These are phyloP conservation scores for Trypanosoma melophagium DNA, from an alignment of 208 protist species.

Conservation along the genomic window DNA sequence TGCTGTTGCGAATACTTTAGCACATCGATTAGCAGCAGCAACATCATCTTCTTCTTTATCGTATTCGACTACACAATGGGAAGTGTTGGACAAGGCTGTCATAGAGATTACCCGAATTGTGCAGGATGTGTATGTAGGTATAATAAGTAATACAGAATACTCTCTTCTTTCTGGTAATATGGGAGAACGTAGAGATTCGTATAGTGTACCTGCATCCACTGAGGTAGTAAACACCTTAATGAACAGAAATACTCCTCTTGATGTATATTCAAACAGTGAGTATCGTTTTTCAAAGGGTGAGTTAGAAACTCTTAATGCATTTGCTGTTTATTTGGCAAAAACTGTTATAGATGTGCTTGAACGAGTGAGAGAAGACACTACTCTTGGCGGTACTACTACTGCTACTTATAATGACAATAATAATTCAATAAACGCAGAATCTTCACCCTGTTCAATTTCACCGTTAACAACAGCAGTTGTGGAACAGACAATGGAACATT, in stretches of 20 bases:
- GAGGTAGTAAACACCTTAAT: too few relatives aligned
- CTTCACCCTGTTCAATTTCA: too few relatives aligned
- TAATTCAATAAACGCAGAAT: too few relatives aligned
- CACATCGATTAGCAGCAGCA: slow-evolving; percentile 1
- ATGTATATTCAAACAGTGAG: too few relatives aligned
- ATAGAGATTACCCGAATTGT: slow-evolving; percentile 2
- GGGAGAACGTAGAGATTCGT: too few relatives aligned
- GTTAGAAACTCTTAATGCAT: background rate
- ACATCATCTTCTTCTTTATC: background rate
- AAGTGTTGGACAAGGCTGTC: background rate
- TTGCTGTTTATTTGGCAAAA: slow-evolving; percentile 4
- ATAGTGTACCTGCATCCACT: too few relatives aligned
- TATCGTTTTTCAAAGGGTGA: too few relatives aligned
- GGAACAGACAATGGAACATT: too few relatives aligned
- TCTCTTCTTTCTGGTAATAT: too few relatives aligned
- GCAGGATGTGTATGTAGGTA: slow-evolving; percentile 3
- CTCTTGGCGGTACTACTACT: background rate
- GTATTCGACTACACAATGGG: slow-evolving; percentile 1
- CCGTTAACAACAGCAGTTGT: too few relatives aligned
- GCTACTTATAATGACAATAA: too few relatives aligned
- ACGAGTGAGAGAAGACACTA: background rate
- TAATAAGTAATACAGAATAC: background rate
- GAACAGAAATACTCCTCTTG: too few relatives aligned
- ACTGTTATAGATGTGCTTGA: background rate
- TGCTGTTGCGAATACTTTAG: slow-evolving; percentile 9